Conservation (phyloP, 2,329 filamentous ascomycete genomes). For the Fusarium buharicum region DNA sequence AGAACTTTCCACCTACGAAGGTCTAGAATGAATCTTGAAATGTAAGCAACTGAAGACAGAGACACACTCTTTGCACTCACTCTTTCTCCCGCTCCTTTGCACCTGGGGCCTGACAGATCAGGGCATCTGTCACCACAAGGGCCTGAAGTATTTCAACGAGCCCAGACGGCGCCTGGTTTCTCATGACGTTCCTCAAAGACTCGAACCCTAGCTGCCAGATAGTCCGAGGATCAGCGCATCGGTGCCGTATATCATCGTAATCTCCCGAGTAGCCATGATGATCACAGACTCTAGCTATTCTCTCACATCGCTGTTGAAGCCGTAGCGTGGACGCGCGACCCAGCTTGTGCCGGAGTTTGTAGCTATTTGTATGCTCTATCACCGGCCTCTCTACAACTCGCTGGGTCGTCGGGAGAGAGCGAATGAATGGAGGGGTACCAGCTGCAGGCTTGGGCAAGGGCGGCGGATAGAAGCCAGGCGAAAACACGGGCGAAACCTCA, state of each 20-base stretch:
- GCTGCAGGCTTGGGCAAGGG: neutral
- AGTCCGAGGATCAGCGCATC: slow-evolving; percentile 6
- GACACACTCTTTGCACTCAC: slow-evolving; percentile 5
- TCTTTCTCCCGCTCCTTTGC: slow-evolving; percentile 14
- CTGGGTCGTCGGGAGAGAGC: neutral
- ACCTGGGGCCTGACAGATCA: slow-evolving; percentile 22
- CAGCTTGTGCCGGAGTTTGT: slow-evolving; percentile 16
- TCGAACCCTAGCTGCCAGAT: slow-evolving; percentile 29
- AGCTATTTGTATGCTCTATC: slow-evolving; percentile 20
- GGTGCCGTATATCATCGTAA: slow-evolving; percentile 11
- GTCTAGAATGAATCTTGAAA: slow-evolving; percentile 42
- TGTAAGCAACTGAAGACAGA: slow-evolving; percentile 4
- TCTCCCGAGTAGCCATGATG: neutral
- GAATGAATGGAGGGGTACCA: neutral
- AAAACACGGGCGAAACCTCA: slow-evolving; percentile 1
- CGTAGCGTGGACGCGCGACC: slow-evolving; percentile 19
- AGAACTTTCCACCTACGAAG: slow-evolving; percentile 43
- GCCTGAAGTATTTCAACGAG: slow-evolving; percentile 26
- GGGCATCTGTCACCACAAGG: slow-evolving; percentile 39
- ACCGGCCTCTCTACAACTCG: neutral
- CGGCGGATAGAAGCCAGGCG: neutral
- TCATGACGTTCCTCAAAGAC: slow-evolving; percentile 29
- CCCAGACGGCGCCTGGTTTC: slow-evolving; percentile 20
- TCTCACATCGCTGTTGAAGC: slow-evolving; percentile 24
- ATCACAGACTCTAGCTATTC: slow-evolving; percentile 10